These are phyloP conservation scores for Pontederia crassipes DNA, from an alignment of 176 grass and related monocot genomes.

Conservation along the genomic window DNA sequence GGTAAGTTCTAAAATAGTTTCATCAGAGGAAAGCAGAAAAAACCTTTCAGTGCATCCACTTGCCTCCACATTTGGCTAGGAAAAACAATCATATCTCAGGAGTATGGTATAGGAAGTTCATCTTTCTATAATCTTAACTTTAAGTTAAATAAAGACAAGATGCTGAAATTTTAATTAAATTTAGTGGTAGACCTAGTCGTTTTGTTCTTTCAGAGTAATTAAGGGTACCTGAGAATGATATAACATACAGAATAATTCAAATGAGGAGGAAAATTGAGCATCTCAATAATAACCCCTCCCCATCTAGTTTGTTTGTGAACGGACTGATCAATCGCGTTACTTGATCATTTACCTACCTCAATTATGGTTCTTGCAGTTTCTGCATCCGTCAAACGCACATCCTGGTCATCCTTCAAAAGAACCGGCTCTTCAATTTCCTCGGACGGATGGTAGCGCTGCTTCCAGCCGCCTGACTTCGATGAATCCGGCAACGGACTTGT, in stretches of 20 bases:
- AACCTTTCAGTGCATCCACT: too few species aligned
- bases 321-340: not conserved
- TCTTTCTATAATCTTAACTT: too few species aligned
- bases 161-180: too few species aligned
- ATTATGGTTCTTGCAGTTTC: conserved; percentile 72
- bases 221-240: not conserved
- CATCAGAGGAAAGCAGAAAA: too few species aligned
- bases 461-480: not conserved
- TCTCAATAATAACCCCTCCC: too few species aligned
- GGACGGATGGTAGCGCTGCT: conserved; percentile 44
- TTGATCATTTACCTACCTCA: conserved; percentile 24
- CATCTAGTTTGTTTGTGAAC: too few species aligned
- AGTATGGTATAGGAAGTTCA: too few species aligned
- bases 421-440: conserved; percentile 50
- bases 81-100: too few species aligned
- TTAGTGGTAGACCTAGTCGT: too few species aligned
- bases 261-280: not conserved
- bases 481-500: conserved; percentile 19
- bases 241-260: not conserved
- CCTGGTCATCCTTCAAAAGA: conserved; percentile 23
- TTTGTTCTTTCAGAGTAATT: not conserved
- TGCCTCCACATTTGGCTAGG: too few species aligned
- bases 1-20: too few species aligned
- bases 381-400: conserved; percentile 43
- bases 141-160: too few species aligned